Base-by-base conservation (phyloP, 2,329 filamentous ascomycete species). In the Cladosporium colombiae region DNA sequence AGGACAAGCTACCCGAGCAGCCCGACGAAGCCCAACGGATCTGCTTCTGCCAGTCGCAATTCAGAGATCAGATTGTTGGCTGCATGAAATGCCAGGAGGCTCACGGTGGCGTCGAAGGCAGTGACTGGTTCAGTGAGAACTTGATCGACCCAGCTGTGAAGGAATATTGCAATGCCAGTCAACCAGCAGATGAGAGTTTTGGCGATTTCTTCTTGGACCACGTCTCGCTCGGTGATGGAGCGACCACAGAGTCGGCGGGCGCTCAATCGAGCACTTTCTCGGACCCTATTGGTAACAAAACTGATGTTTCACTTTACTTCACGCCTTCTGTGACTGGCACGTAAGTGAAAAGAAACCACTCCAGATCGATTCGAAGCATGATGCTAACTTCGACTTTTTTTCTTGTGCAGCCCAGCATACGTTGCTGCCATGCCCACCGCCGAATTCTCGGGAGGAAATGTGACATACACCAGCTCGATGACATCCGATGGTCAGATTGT, bases 211-310 rank as follows among this genome's bases (percentile, higher is more conserved):
- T 55, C 29, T 21, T 31, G 29, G 31, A 55, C 16, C 27, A 18
- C 25, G 18, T 55, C 52, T 23, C 52, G 5, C 7, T 5, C 18
- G 27, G 21, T 13, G n/a, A 21, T 13, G 40, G n/a, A 46, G 6
- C 40, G 40, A 44, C 40, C n/a, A 21, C 27, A 21, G 23, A 52
- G 16, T 27, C 46, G 21, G 14, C 49, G n/a, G 37, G 16, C 16
- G 50, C 58, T 6, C 55, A 64, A 16, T 59, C 63, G 18, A 65
- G 52, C 27, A 21, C 68, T 5, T 68, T 69, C 62, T 70, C 70
- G 29, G 73, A 75, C 61, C 70, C 73, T 10, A 69, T 75, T 33
- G 72, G 70, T 27, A 73, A 72, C 62, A 66, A 68, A 57, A 75
- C 73, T 18, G 73, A 67, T 7, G 71, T 73, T n/a, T 71, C 69